These are phyloP conservation scores for Salix koriyanagi DNA, from an alignment of 345 rosid species.

Conservation along the genomic window DNA sequence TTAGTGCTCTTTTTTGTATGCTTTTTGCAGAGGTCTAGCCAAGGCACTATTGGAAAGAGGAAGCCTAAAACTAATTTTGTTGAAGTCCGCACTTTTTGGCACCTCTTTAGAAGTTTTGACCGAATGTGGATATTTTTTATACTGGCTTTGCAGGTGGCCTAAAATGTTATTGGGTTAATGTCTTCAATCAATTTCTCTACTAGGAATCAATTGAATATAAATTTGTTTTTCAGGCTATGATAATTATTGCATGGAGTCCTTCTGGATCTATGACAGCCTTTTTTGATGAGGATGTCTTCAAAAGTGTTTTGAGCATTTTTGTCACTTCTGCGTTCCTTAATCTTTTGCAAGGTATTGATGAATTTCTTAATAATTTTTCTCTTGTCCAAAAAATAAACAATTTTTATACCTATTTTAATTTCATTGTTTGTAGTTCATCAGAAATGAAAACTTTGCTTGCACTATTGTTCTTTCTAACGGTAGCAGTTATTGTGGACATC, in stretches of 20 bases:
- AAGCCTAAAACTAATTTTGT: slow-evolving; percentile 97
- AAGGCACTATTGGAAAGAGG: slow-evolving; percentile 40
- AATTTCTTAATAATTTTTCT: slow-evolving; percentile 5
- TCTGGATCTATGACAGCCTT: slow-evolving; percentile 65
- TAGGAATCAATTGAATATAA: slow-evolving; percentile 11
- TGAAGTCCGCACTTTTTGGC: slow-evolving; percentile 94
- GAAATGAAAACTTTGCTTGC: neutral
- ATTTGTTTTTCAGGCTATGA: slow-evolving; percentile 65
- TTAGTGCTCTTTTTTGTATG: neutral
- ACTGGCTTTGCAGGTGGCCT: slow-evolving; percentile 76
- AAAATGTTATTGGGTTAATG: slow-evolving; percentile 8
- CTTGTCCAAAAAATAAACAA: neutral
- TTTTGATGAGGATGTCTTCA: slow-evolving; percentile 57
- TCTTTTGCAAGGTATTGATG: slow-evolving; percentile 64
- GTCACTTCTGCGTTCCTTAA: slow-evolving; percentile 85
- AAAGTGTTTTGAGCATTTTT: slow-evolving; percentile 69
- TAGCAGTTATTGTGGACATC: slow-evolving; percentile 4
- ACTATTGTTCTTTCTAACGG: neutral
- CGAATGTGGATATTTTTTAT: slow-evolving; percentile 95
- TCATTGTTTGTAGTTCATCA: neutral
- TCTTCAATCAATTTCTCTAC: slow-evolving; percentile 7
- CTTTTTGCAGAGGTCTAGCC: slow-evolving; percentile 52
- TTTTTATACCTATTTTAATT: neutral
- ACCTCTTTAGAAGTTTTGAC: slow-evolving; percentile 89
- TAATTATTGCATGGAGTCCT: slow-evolving; percentile 76